These are phyloP conservation scores for Rhizopogon roseolus DNA, from an alignment of 768 basidiomycete genomes.

Conservation along the genomic window DNA sequence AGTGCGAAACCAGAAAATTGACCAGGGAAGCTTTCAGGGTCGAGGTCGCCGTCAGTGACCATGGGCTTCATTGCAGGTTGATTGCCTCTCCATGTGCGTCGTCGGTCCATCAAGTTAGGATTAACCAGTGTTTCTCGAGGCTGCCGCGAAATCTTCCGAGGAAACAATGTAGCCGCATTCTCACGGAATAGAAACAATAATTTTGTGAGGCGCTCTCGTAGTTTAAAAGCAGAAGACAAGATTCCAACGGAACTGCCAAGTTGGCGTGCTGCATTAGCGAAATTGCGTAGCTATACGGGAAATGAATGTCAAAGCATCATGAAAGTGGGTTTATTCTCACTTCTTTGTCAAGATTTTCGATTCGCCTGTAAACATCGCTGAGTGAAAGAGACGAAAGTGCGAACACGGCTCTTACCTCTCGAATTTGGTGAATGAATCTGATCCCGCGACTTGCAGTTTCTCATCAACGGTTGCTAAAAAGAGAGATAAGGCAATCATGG, in stretches of 20 bases:
- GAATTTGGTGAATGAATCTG: constrained; percentile 43
- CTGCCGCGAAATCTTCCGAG: constrained; percentile 39
- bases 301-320: constrained; percentile 9
- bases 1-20: constrained; percentile 43
- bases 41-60: constrained; percentile 34
- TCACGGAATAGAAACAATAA: constrained; percentile 48
- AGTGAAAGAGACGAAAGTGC: constrained; percentile 3
- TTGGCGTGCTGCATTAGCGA: constrained; percentile 51
- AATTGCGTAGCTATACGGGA: constrained; percentile 40
- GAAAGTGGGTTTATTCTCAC: constrained; percentile 13
- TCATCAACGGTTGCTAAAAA: constrained; percentile 44
- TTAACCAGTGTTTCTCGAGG: constrained; percentile 33
- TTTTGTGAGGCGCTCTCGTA: constrained; percentile 47
- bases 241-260: constrained; percentile 54
- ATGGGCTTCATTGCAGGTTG: constrained; percentile 33
- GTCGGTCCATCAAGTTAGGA: constrained; percentile 29
- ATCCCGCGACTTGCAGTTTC: constrained; percentile 44
- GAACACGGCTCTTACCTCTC: constrained; percentile 32
- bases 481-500: constrained; percentile 2
- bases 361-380: constrained; percentile 27
- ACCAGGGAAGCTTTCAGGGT: constrained; percentile 42
- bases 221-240: constrained; percentile 47
- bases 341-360: constrained; percentile 46
- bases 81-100: constrained; percentile 26
- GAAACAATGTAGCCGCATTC: constrained; percentile 54